A percentile compares a stretch with the other conserved stretches of the same genome.
Evolutionary conservation across 139 green algal species (phyloP).

Genomic region (Chlamydomonas sphaeroides): DNA sequence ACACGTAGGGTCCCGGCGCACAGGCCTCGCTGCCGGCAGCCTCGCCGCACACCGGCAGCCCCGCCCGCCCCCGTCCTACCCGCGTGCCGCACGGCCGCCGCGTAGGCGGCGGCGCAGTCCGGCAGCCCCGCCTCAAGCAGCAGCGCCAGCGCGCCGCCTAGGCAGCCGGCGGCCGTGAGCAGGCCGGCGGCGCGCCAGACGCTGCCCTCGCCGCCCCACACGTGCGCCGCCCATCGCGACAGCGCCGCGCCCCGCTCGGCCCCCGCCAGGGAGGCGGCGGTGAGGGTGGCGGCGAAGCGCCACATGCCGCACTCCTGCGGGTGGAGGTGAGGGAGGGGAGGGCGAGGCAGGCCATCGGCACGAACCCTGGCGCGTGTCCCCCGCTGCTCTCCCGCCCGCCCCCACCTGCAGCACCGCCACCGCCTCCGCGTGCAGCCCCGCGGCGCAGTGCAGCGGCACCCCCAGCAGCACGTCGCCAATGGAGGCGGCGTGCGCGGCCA

Average conservation of each 20-base stretch:
- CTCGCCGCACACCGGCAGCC: no score
- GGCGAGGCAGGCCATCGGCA: no score
- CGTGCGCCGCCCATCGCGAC: constrained; percentile 73
- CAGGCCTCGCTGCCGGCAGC: not conserved
- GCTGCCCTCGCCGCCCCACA: constrained; percentile 52
- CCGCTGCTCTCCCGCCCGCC: not conserved
- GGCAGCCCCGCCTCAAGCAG: constrained; percentile 61
- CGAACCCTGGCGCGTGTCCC: no score
- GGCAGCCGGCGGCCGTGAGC: constrained; percentile 59
- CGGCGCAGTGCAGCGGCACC: constrained; percentile 82
- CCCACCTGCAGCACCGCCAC: constrained; percentile 63
- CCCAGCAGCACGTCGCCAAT: constrained; percentile 83
- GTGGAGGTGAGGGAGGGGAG: not conserved
- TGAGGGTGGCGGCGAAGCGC: constrained; percentile 74
- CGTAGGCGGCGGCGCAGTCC: constrained; percentile 69
- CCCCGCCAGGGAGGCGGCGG: constrained; percentile 55
- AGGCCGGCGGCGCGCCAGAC: constrained; percentile 66
- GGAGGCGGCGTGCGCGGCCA: constrained; percentile 78
- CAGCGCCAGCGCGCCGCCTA: constrained; percentile 56
- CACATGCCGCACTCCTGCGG: constrained; percentile 82
- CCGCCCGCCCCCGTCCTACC: constrained; percentile 20
- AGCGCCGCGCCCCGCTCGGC: constrained; percentile 56
- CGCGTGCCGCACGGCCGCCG: constrained; percentile 51
- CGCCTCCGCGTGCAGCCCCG: constrained; percentile 67
- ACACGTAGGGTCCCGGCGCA: no score